Percentiles rank a stretch among this genome's conserved stretches.
phyloP scores from a whole-genome alignment of 1,284 basidiomycete genomes.

The Tremellales sp. region DNA sequence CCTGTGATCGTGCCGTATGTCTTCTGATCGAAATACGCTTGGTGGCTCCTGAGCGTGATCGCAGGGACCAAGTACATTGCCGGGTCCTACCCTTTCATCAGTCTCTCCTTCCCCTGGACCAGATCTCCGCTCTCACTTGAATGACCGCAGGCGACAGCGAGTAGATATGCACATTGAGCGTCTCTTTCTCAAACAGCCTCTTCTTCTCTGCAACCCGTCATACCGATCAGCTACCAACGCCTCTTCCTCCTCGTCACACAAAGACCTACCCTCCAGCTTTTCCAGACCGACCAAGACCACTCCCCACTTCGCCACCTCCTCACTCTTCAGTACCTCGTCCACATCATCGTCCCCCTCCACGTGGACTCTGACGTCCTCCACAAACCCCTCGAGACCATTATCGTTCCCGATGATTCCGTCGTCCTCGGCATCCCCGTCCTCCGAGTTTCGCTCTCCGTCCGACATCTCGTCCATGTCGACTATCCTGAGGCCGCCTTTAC shows the following conservation, averaged over 20 bases:
- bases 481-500: conserved; percentile 32
- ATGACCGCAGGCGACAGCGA: conserved; percentile 29
- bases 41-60: conserved; percentile 20
- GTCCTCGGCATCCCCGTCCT: conserved; percentile 19
- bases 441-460: conserved; percentile 40
- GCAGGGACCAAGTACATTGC: conserved; percentile 31
- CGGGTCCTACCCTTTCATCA: conserved; percentile 31
- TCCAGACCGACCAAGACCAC: conserved; percentile 35
- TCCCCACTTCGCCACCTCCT: conserved; percentile 34
- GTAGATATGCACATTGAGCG: conserved; percentile 38
- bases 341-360: conserved; percentile 10
- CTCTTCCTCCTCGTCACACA: neutral
- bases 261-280: conserved; percentile 32
- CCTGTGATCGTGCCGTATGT: conserved; percentile 41
- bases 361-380: conserved; percentile 1
- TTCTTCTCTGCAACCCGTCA: conserved; percentile 30
- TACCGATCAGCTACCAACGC: neutral
- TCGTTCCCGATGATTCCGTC: conserved; percentile 20
- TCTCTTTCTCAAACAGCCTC: conserved; percentile 27
- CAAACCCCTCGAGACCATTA: conserved; percentile 6
- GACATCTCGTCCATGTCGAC: conserved; percentile 44
- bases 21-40: conserved; percentile 20
- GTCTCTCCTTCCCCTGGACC: neutral
- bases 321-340: conserved; percentile 7
- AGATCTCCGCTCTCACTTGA: conserved; percentile 15